Base-by-base conservation (phyloP, 495 filamentous ascomycete genomes). In the Aspergillus taichungensis region DNA sequence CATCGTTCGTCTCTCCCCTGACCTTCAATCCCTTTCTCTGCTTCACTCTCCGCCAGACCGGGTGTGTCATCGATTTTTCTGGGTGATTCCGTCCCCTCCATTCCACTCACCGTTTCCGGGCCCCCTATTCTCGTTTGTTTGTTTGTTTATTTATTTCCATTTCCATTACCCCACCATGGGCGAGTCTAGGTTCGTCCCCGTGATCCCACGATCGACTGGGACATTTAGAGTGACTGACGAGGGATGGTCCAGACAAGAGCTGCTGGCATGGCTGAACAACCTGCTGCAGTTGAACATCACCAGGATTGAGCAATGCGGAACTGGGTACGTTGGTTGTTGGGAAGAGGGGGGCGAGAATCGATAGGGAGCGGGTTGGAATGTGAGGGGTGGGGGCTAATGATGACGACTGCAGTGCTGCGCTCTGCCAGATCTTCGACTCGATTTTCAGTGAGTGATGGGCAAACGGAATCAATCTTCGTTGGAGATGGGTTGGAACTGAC, bases 301-400 rank as follows among this genome's bases (percentile, higher is more conserved):
- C 61, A 96, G 95, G 69, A 85, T 98, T 62, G 92, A 98, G 69
- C 94, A 98, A 75, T 96, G 92, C 67, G 92, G 92, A 55, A 97
- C 92, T 55, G 92, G 92, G 92, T 98, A 85, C 55, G 85, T 30
- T 12, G 30, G 46, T 11, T 13, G 28, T 33, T 14, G 32, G 12
- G 34, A 27, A 28, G 37, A 33, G 30, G 27, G 30, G 43, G 31
- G 35, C 41, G 40, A 13, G 37, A 53, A 53, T 57, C 67, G 51
- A 68, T 49, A 18, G 18, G 18, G 4, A 24, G 18, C 1, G 18
- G 18, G 18, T 4, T 24, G 18, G 18, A 24, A 24, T 24, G 18
- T 24, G 18, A 24, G 18, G 18, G 18, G 18, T 24, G 18, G 18
- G 18, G 18, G 18, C 18, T 24, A 24, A 24, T 42, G 30, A 12